Conservation (phyloP, 129 eudicot species). For the Flaveria trinervia region DNA sequence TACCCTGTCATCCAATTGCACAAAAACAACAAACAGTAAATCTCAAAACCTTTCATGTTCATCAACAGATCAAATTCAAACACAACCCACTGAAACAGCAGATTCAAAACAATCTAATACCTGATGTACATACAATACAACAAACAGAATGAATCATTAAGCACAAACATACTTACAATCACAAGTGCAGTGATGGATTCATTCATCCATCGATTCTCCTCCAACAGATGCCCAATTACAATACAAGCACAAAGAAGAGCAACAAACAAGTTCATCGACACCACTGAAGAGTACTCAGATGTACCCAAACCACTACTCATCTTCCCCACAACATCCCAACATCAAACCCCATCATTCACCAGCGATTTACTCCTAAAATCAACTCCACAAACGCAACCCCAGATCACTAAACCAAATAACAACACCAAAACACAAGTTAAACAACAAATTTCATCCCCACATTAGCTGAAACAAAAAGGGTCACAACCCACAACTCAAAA, state of each 20-base stretch:
- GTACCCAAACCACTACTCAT: constrained; percentile 37
- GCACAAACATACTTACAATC: constrained; percentile 49
- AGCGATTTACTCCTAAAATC: too few species aligned
- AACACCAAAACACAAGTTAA: neutral
- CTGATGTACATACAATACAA: too few species aligned
- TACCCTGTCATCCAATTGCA: constrained; percentile 53
- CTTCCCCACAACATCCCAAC: constrained; percentile 36
- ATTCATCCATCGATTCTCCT: constrained; percentile 91
- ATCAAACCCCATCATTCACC: constrained; percentile 54
- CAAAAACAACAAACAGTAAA: neutral
- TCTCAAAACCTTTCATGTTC: constrained; percentile 4
- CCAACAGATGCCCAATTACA: constrained; percentile 82
- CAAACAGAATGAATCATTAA: too few species aligned
- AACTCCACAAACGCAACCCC: neutral
- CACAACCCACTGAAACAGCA: too few species aligned
- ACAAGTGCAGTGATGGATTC: constrained; percentile 89
- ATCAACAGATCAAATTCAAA: neutral
- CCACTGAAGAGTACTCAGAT: constrained; percentile 66
- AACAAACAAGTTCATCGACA: constrained; percentile 72
- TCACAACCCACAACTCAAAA: too few species aligned
- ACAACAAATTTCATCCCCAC: neutral
- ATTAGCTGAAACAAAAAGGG: too few species aligned
- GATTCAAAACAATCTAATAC: too few species aligned
- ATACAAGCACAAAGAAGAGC: constrained; percentile 89
- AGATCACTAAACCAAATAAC: constrained; percentile 21